phyloP scores from a whole-genome alignment of 1,139 yeast species.

The Pichia sp. region DNA sequence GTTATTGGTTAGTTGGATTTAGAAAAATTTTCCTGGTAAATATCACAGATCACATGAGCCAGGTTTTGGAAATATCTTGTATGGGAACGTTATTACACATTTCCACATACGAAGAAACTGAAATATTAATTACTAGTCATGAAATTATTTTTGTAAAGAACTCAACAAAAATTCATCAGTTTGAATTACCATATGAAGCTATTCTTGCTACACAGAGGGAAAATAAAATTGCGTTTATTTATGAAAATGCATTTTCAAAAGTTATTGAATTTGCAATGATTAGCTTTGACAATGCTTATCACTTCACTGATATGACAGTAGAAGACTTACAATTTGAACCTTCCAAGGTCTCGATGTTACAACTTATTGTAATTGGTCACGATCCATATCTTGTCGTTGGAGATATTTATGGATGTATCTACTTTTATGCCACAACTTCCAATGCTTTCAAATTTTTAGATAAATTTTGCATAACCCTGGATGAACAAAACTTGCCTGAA shows the following conservation, averaged over 20 bases:
- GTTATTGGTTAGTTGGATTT: constrained; percentile 13
- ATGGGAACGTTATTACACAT: background rate
- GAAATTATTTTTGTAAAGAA: too few species aligned
- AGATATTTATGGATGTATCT: background rate
- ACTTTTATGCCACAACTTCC: background rate
- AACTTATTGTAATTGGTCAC: background rate
- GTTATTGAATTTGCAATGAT: background rate
- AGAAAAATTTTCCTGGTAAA: background rate
- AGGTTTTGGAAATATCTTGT: background rate
- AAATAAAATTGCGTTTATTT: background rate
- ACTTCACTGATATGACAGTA: background rate
- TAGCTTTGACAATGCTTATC: background rate
- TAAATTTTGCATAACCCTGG: too few species aligned
- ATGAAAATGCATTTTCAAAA: background rate
- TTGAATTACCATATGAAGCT: background rate
- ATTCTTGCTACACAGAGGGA: background rate
- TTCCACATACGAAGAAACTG: background rate
- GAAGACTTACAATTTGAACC: background rate
- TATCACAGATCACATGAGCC: background rate
- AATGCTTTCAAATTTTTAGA: too few species aligned
- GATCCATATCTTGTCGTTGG: background rate
- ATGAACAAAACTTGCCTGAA: too few species aligned
- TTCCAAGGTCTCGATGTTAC: background rate
- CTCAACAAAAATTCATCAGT: background rate
- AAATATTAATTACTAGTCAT: background rate